Evolutionary conservation across 768 basidiomycete genomes (phyloP), one percentile per base, ranked within the genome.

Genomic region (Trametes elegans): DNA sequence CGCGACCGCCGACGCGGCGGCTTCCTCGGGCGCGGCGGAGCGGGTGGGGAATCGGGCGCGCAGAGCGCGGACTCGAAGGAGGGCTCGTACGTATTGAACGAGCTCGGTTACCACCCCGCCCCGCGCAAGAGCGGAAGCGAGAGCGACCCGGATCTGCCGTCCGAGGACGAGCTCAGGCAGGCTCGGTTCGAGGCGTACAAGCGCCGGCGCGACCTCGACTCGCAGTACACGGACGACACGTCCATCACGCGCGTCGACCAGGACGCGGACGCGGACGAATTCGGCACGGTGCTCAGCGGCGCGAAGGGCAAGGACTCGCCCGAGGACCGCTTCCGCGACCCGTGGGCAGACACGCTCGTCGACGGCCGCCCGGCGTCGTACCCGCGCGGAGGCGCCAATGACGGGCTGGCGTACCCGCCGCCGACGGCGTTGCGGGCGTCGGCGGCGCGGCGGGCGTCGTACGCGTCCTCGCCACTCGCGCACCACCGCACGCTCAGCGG

Each of bases 91-190:
- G 66, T 64, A 18, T 73, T 79, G 13, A 39, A 49, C 43, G 61
- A 43, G 35, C 53, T 40, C 48, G 58, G 48, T 7, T 42, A 46
- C 58, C 23, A 23, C 16, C 41, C 40, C 14, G 43, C 49, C 8
- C 35, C 39, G 24, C 38, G 41, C 38, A 46, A 48, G 42, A 24
- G 21, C 31, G 14, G 28, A 14, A 53, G 68, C 34, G 65, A 60
- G 49, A n/a, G n/a, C n/a, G n/a, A n/a, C n/a, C n/a, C n/a, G n/a
- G n/a, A n/a, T n/a, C n/a, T n/a, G n/a, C 62, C 72, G 29, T 65
- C 64, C 19, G 75, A 75, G 47, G 76, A 79, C 52, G 70, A 72
- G 48, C 66, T 79, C 49, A 66, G 75, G 24, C 61, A 68, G 40
- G 64, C 71, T 59, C 66, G 76, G 53, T 78, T 69, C 65, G 67